Evolutionary conservation across 352 stramenopile species (phyloP), one percentile per base, ranked within the genome.

Genomic region (Pythium rishiriense): DNA sequence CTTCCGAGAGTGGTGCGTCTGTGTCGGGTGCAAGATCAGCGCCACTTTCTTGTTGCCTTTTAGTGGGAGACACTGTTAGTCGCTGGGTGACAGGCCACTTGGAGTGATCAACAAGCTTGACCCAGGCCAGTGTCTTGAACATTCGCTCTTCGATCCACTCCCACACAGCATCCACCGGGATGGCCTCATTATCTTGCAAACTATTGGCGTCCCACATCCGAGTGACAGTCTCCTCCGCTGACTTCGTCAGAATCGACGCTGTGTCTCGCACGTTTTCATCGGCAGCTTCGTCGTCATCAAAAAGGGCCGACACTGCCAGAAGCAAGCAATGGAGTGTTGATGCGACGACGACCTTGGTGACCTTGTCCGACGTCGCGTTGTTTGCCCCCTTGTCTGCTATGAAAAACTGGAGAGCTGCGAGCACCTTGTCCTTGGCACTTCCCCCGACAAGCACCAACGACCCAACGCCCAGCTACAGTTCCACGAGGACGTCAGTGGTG

Each of bases 71-170:
- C 6, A 51, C 28, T 11, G 49, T 77, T 26, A 91, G 65, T 25
- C 75, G 74, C 48, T 88, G 83, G 0, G 65, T 77, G 4, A 69
- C 77, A 0, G 83, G 85, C 84, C 84, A 93, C 31, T 91, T 90
- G 19, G 76, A 76, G 10, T 79, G 65, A 47, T 94, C 82, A 8
- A 92, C 39, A 5, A 93, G 61, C 56, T 89, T 88, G 19, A 91
- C 66, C 85, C 85, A 94, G 43, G 80, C 76, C 9, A 88, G 59
- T 9, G 68, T 71, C 45, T 86, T 86, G 28, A 57, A 58, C n/a
- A 61, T 64, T 11, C 83, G 81, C 9, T 76, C 51, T 31, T 94
- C 78, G 14, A 92, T 83, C 81, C 81, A 94, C 4, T 73, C 68
- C 81, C 79, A 90, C 26, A 86, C 62, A 9, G 79, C 64, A 12